Base-by-base conservation (phyloP, 345 rosid genomes). In the Citrus cavaleriei region DNA sequence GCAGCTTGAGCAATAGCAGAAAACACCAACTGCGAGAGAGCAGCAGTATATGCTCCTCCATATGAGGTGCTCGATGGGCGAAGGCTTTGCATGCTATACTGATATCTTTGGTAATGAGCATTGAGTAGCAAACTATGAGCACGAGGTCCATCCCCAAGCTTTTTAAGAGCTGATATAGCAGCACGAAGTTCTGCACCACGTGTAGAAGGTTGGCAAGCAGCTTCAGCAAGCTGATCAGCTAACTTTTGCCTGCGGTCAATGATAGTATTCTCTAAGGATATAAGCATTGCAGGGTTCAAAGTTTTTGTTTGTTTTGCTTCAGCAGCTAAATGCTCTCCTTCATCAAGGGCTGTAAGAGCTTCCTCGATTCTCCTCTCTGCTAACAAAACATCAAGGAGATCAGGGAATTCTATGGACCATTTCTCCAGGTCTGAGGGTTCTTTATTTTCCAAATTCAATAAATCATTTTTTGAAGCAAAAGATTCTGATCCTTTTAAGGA, bases 41-140 rank as follows among this genome's bases (percentile, higher is more conserved):
- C 98, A 81, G 99, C 99, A 79, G 98, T 97, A 83, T 97, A 97
- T 40, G 99, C 99, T 81, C 99, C 99, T 77, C 99, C 99, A 80
- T 91, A 92, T 40, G 98, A 97, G 78, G 98, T 91, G 89, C 93
- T 93, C 38, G 98, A 97, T 18, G 99, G 99, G 68, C 93, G 93
- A 76, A 97, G 95, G 86, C 90, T 93, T 84, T 90, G 99, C 98
- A 92, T 94, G 84, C 89, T 92, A 86, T 91, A 94, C 64, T 89
- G 96, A 81, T 88, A 97, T 84, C 96, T 89, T 71, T 89, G 97
- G 75, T 81, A 89, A 84, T 97, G 98, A 8, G 99, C 96, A 84
- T 91, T 89, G 59, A 97, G 95, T 55, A 97, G 95, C 86, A 97
- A 89, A 81, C 81, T 91, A 81, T 97, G 98, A 78, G 98, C 98